These are phyloP conservation scores for Taiwanofungus camphoratus DNA, from an alignment of 1,284 basidiomycete species.

Conservation along the genomic window DNA sequence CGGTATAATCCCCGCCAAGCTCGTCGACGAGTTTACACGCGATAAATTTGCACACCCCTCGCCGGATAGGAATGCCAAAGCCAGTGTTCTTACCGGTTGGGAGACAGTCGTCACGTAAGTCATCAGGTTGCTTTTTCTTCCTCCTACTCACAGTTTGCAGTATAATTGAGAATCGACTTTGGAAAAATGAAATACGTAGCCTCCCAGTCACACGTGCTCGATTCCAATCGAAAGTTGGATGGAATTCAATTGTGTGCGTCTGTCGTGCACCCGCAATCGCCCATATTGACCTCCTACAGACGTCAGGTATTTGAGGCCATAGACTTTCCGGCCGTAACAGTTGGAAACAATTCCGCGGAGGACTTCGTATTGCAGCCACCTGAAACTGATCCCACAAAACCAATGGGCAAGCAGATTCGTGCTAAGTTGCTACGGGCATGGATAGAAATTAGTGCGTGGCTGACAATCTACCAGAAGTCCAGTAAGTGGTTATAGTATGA, in stretches of 20 bases:
- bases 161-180: constrained; percentile 66
- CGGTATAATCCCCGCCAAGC: constrained; percentile 57
- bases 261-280: not conserved
- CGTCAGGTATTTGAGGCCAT: constrained; percentile 53
- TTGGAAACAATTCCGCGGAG: constrained; percentile 2
- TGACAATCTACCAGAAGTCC: constrained; percentile 47
- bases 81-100: constrained; percentile 47
- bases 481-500: constrained; percentile 15
- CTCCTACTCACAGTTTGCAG: constrained; percentile 21
- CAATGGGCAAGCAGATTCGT: constrained; percentile 45
- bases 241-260: constrained; percentile 54
- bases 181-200: constrained; percentile 57
- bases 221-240: constrained; percentile 64
- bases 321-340: constrained; percentile 40
- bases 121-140: not conserved
- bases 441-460: constrained; percentile 67
- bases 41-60: constrained; percentile 38
- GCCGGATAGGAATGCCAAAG: constrained; percentile 37
- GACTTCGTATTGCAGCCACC: constrained; percentile 51
- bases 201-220: constrained; percentile 47
- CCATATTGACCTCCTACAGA: constrained; percentile 23
- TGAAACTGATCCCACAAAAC: constrained; percentile 38
- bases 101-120: constrained; percentile 67
- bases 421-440: constrained; percentile 66
- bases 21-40: constrained; percentile 38